Percentiles rank a stretch among this genome's conserved stretches.
Conservation (phyloP, 2,329 filamentous ascomycete genomes). For the Penicillium hesseltinei region DNA sequence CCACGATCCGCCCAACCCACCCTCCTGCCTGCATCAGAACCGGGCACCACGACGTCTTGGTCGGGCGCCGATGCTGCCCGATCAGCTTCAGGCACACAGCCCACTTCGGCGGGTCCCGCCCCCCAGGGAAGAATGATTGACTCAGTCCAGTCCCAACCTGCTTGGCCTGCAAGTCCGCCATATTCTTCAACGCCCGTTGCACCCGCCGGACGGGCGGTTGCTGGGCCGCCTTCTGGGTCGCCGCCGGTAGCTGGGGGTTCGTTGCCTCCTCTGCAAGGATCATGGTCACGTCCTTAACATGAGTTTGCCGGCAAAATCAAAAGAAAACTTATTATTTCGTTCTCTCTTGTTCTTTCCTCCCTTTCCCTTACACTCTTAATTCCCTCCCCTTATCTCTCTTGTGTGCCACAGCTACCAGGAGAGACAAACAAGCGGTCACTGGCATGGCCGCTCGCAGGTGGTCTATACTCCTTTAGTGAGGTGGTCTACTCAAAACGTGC, state of each 20-base stretch:
- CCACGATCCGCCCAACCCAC: conserved; percentile 22
- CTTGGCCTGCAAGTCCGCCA: conserved; percentile 18
- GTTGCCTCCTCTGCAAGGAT: conserved; percentile 23
- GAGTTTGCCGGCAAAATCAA: not conserved
- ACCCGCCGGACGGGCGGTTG: conserved; percentile 6
- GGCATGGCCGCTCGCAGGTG: conserved; percentile 14
- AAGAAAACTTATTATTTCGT: conserved; percentile 4
- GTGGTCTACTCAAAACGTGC: not conserved
- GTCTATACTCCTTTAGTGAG: conserved; percentile 4
- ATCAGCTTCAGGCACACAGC: conserved; percentile 11
- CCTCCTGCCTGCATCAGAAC: conserved; percentile 7
- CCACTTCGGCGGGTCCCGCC: not conserved
- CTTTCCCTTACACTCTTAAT: conserved; percentile 10
- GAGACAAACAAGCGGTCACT: conserved; percentile 16
- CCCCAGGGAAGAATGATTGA: conserved; percentile 13
- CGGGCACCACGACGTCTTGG: conserved; percentile 8
- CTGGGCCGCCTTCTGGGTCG: conserved; percentile 10
- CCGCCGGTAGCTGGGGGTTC: conserved; percentile 17
- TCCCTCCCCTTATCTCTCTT: not conserved
- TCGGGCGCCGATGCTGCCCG: conserved; percentile 13
- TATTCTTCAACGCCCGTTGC: conserved; percentile 14
- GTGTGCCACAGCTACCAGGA: not conserved
- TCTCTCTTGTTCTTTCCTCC: conserved; percentile 11
- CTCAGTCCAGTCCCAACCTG: conserved; percentile 13
- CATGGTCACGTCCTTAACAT: conserved; percentile 20